These are phyloP conservation scores for Stemphylium beticola DNA, from an alignment of 2,329 filamentous ascomycete species.

Conservation along the genomic window DNA sequence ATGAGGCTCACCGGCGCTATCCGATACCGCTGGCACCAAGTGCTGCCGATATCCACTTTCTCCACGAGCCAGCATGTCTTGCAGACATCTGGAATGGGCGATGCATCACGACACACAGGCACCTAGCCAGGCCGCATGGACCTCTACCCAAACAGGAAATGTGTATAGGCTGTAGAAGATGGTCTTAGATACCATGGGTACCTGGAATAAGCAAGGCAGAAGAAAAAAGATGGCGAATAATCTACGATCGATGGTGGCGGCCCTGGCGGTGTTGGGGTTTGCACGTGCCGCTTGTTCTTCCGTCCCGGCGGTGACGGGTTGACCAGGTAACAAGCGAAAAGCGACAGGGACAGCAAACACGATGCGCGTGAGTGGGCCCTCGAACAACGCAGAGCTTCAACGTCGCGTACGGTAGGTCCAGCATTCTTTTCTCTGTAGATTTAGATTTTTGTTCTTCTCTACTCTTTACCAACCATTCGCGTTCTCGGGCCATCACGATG, in stretches of 20 bases:
- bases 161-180: not conserved
- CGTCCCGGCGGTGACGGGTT: constrained; percentile 22
- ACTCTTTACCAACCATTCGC: constrained; percentile 16
- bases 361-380: constrained; percentile 22
- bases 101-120: not conserved
- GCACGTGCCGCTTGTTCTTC: constrained; percentile 25
- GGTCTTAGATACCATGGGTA: not conserved
- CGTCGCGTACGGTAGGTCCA: constrained; percentile 35
- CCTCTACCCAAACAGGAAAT: not conserved
- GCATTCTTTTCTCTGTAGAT: constrained; percentile 43
- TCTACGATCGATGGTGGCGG: not conserved
- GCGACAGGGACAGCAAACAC: constrained; percentile 33
- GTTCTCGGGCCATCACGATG: constrained; percentile 36
- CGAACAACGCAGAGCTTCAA: constrained; percentile 34
- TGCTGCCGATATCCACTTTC: constrained; percentile 3
- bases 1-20: constrained; percentile 4
- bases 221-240: not conserved
- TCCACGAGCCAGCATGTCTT: not conserved
- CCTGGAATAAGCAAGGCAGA: not conserved
- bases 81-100: not conserved
- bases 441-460: constrained; percentile 27
- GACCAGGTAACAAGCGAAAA: constrained; percentile 28
- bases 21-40: not conserved
- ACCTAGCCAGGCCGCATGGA: not conserved
- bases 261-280: constrained; percentile 1